Evolutionary conservation across 805 yeast species (phyloP), one percentile per base, ranked within the genome.

Genomic region (Yarrowia sp.): DNA sequence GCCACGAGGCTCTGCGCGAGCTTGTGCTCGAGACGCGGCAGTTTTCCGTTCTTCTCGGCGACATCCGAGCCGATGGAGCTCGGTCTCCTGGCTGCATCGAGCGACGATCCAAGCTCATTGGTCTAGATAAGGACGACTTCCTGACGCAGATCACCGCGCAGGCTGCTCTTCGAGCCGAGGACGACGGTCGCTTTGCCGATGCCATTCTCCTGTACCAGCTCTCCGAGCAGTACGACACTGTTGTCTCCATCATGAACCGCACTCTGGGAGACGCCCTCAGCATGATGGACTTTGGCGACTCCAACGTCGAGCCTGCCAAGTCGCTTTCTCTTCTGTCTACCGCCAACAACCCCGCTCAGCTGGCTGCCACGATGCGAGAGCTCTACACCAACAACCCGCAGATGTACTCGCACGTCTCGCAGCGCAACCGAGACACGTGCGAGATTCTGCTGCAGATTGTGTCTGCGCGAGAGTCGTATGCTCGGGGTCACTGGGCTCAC

Each of bases 181-280:
- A 90, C 67, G 98, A 92, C 69, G 97, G 97, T 7, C 81, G 96
- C 69, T 80, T 84, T 13, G 84, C 86, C 65, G 98, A 94, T 70
- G 89, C 97, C 18, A 81, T 94, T 64, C 77, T 89, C 63, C 79
- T 94, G 61, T 93, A 89, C 71, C 97, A 92, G 74, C 80, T 93
- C 66, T 84, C 96, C 51, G 96, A 89, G 73, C 96, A 92, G 67
- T 87, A 87, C 72, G 87, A 88, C 70, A 85, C 87, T 29, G 97
- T 90, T 13, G 81, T 93, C 8, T 73, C 81, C 1, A 80, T 90
- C 63, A 83, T 91, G 66, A 91, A 89, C 75, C 81, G 84, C 68
- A 75, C 90, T 29, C 76, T 94, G 35, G 90, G 97, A 32, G 96
- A 92, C 71, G 79, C 85, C 19, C 77, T 93, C 61, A 80, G 88